Evolutionary conservation across 495 filamentous ascomycete genomes (phyloP), one percentile per base, ranked within the genome.

Genomic region (Ramalina intermedia): DNA sequence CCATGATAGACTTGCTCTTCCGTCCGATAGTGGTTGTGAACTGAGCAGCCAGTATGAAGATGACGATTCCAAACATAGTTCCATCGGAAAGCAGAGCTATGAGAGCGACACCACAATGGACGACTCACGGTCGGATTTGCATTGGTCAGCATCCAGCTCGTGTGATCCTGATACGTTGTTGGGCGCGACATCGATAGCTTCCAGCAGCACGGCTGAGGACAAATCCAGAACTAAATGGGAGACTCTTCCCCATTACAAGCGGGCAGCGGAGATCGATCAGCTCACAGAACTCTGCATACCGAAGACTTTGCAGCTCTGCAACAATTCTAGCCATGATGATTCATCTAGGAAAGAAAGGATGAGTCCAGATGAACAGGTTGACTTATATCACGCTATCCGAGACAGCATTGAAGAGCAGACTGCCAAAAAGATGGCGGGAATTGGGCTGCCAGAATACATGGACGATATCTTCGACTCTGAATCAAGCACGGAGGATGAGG

Each of bases 351-450:
- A 51, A 20, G 21, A 16, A 9, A 47, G 43, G 35, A 24, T 51
- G 17, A 42, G 48, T 27, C 18, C 18, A 26, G 53, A 55, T 3
- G 53, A 55, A 38, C 40, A 51, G 36, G 17, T 46, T 20, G 48
- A 50, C 17, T 29, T 55, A 16, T 43, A 55, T 8, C 43, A 55
- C 24, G 53, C 53, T 24, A 51, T 51, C 20, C 29, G 20, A 13
- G 43, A 49, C 16, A 55, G 53, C 37, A 20, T 51, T 17, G 48
- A 55, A 24, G 53, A 55, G 7, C 18, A 47, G 26, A 17, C 29
- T 17, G n/a, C 6, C 5, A 37, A 13, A 37, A 47, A 47, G 29
- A 47, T 47, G 44, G 21, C 26, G 8, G 29, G 6, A 7, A 11
- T 16, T 27, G 44, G 44, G 4, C n/a, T 36, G 14, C 44, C 44